Percentiles rank a stretch among this genome's conserved stretches.
Conservation (phyloP, 129 eudicot species). For the Heracleum sosnowskyi region DNA sequence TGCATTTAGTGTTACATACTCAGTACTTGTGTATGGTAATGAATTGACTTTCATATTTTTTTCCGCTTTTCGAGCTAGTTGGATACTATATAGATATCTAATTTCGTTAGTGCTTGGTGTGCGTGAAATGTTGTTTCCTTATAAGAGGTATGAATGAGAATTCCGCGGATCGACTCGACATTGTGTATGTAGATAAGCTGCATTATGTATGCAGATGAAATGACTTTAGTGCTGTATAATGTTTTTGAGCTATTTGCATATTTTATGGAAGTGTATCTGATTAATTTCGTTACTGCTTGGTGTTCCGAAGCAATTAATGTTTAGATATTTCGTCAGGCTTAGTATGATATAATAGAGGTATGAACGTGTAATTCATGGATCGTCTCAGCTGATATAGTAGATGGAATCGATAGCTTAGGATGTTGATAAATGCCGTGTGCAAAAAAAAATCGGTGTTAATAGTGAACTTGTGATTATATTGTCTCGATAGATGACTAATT, state of each 20-base stretch:
- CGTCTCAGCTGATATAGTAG: not conserved
- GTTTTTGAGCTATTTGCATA: not conserved
- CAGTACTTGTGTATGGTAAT: not conserved
- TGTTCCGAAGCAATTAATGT: not conserved
- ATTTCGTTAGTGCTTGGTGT: not conserved
- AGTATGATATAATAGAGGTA: not conserved
- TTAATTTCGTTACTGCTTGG: not conserved
- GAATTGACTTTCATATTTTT: not conserved
- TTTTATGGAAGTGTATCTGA: not conserved
- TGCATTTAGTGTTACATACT: not conserved
- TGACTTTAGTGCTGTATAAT: not conserved
- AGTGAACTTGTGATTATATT: not conserved
- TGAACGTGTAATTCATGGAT: not conserved
- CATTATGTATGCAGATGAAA: not conserved
- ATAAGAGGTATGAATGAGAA: not conserved
- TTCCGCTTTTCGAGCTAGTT: not conserved
- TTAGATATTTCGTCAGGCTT: not conserved
- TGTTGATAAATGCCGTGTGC: slow-evolving; percentile 2
- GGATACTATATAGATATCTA: not conserved
- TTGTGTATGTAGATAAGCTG: not conserved
- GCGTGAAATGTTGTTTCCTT: not conserved
- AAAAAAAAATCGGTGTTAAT: not conserved
- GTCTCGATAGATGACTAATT: slow-evolving; percentile 48
- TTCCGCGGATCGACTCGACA: not conserved
- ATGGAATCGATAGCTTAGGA: not conserved